Evolutionary conservation across 306 rosid species (phyloP), one percentile per base, ranked within the genome.

Genomic region (Luffa acutangula): DNA sequence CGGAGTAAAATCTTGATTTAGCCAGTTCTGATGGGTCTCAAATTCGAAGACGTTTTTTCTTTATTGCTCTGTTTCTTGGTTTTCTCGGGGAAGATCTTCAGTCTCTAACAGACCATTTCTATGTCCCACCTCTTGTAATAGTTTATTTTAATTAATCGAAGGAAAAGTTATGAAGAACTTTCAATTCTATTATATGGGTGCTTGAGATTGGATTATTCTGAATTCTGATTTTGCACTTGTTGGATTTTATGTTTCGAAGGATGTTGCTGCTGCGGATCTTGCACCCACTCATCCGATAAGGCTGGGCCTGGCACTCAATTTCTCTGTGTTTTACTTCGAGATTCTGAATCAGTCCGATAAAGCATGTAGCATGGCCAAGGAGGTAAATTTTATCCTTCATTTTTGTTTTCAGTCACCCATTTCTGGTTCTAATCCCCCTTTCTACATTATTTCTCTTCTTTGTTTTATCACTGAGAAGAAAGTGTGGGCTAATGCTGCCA

Each of bases 281-380:
- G 60, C 87, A 18, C 85, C 87, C 72, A 85, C 87, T 74, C 87
- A 85, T 79, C 87, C 87, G n/a, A 81, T 81, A 53, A 81, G 87
- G 45, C 79, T 84, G 6, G 87, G 87, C 54, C 80, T 84, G 82
- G 87, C 87, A 62, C 82, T 84, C 66, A 85, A 85, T 75, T 85
- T 85, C 83, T 85, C 85, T 14, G 87, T 85, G 33, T 85, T 85
- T 81, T 85, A 85, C 70, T 85, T 81, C 43, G 87, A 85, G 81
- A 85, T 85, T 42, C 45, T 85, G 74, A 85, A 75, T 34, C 78
- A 83, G 72, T 81, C 87, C 6, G 85, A 85, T 52, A 79, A 79
- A 52, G 87, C 87, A 37, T 85, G 87, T 59, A 67, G 76, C 34
- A 83, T 85, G 77, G 87, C 87, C n/a, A 85, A 85, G 60, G 85